Conservation (phyloP, 2,329 filamentous ascomycete genomes). For the Mycosphaerelloides madeirae region DNA sequence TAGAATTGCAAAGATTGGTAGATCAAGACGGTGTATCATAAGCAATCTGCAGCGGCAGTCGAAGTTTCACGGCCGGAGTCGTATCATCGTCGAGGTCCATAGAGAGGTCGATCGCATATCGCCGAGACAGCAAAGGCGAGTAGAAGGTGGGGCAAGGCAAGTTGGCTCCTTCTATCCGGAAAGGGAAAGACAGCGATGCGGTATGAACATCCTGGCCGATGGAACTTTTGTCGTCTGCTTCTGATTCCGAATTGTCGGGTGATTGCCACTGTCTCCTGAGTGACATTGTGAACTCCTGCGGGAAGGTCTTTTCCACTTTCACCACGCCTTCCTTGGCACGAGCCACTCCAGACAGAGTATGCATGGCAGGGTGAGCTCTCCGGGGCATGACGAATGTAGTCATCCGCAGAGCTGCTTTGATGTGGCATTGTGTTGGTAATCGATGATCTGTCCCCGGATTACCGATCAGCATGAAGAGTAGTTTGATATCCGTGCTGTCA, state of each 20-base stretch:
- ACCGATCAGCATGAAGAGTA: slow-evolving; percentile 6
- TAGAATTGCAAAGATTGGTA: neutral
- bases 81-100: slow-evolving; percentile 12
- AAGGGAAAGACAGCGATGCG: slow-evolving; percentile 3
- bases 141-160: slow-evolving; percentile 7
- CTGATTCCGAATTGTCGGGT: slow-evolving; percentile 8
- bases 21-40: neutral
- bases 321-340: slow-evolving; percentile 3
- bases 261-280: slow-evolving; percentile 6
- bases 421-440: slow-evolving; percentile 5
- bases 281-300: slow-evolving; percentile 1
- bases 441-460: neutral
- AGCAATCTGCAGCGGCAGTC: slow-evolving; percentile 10
- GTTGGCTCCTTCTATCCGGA: slow-evolving; percentile 4
- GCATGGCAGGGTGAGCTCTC: slow-evolving; percentile 1
- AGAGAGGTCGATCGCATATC: slow-evolving; percentile 10
- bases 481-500: slow-evolving; percentile 4
- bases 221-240: slow-evolving; percentile 8
- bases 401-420: slow-evolving; percentile 9
- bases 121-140: slow-evolving; percentile 10
- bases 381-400: slow-evolving; percentile 12
- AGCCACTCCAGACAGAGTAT: slow-evolving; percentile 1
- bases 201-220: slow-evolving; percentile 9
- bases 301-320: slow-evolving; percentile 4
- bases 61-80: slow-evolving; percentile 7